Conservation (phyloP, 2,329 filamentous ascomycete genomes). For the Colletotrichum spinosum region DNA sequence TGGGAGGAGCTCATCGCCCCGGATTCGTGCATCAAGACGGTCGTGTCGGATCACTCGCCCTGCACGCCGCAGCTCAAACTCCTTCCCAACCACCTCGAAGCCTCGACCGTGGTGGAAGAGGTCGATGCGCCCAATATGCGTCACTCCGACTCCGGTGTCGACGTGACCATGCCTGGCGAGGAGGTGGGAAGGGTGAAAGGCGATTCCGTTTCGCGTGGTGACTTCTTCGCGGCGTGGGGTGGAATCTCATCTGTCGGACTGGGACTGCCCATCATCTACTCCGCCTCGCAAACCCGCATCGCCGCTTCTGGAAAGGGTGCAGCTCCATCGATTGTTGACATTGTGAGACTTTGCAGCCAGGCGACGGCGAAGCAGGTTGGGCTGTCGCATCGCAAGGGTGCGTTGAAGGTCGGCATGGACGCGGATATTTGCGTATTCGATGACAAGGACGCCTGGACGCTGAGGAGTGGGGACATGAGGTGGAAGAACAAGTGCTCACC, state of each 20-base stretch:
- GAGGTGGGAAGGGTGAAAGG: constrained; percentile 52
- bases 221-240: constrained; percentile 97
- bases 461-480: constrained; percentile 83
- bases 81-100: constrained; percentile 74
- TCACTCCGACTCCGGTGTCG: constrained; percentile 66
- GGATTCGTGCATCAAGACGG: constrained; percentile 87
- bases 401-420: constrained; percentile 83
- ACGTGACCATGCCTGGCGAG: constrained; percentile 54
- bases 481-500: constrained; percentile 95
- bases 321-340: constrained; percentile 73
- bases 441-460: constrained; percentile 80
- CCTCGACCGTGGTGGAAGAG: constrained; percentile 43
- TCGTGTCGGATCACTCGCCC: constrained; percentile 95
- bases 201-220: constrained; percentile 62
- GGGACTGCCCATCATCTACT: constrained; percentile 91
- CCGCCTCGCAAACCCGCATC: constrained; percentile 74
- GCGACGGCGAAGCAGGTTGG: constrained; percentile 93
- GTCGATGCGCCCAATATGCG: constrained; percentile 51
- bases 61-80: constrained; percentile 96
- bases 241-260: constrained; percentile 95
- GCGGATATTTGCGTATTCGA: constrained; percentile 95
- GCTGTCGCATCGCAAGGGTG: constrained; percentile 83
- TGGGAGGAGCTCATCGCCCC: constrained; percentile 82
- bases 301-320: constrained; percentile 55
- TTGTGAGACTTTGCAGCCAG: constrained; percentile 86